Base-by-base conservation (phyloP, 108 stramenopile genomes). In the Chaetoceros muelleri region DNA sequence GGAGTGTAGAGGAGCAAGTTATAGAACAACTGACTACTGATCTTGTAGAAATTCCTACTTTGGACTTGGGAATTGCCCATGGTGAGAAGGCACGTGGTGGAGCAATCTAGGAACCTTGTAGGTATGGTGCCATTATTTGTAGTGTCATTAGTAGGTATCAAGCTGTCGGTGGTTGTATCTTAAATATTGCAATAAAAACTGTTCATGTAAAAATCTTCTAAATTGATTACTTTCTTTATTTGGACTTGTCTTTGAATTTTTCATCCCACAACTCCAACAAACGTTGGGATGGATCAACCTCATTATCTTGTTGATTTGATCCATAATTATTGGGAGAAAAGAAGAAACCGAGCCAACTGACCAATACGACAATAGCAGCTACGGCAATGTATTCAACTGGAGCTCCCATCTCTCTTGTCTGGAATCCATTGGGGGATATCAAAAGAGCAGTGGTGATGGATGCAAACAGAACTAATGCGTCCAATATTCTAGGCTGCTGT, bases 31-130 rank as follows among this genome's bases (percentile, higher is more conserved):
- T 80, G 29, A 18, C 29, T n/a, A 60, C 54, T 24, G 82, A 78
- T 30, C 67, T 65, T 16, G 76, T 84, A 0, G 52, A 72, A 17
- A 22, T 84, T 25, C 82, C 82, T 10, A 31, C 73, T 13, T 59
- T 85, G 63, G 78, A 85, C 56, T 49, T 77, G 10, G 84, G 80
- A 23, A 81, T 81, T 64, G 78, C 84, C 49, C 84, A 79, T 62
- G 84, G 80, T 24, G 84, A 81, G 71, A 85, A 84, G 64, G 82
- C 82, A 13, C 55, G 82, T 17, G 79, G 73, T 24, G 82, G 82
- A 1, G 72, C 82, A 2, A 69, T 74, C 19, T 70, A 13, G 13
- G 34, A 10, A 40, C 34, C n/a, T n/a, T n/a, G n/a, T n/a, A n/a
- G n/a, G n/a, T n/a, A n/a, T n/a, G n/a, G n/a, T n/a, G n/a, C n/a